A percentile compares a stretch with the other conserved stretches of the same genome.
These are phyloP conservation scores for Remersonia thermophila DNA, from an alignment of 2,329 filamentous ascomycete genomes.

Conservation along the genomic window DNA sequence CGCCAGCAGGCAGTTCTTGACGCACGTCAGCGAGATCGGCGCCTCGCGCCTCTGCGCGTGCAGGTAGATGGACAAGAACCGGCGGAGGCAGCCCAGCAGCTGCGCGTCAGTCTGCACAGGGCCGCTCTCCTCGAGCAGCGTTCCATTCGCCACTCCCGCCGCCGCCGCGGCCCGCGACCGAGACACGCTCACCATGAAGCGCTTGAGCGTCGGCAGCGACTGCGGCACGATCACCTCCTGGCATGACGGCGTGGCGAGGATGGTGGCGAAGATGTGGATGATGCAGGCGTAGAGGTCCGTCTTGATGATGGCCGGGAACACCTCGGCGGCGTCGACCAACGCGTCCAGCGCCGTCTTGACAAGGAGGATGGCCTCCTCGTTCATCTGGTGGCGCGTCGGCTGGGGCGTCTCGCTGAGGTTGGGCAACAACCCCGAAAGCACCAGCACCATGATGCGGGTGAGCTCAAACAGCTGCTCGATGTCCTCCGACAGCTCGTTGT, in stretches of 20 bases:
- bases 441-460: constrained; percentile 88
- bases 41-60: constrained; percentile 62
- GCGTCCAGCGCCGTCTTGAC: constrained; percentile 72
- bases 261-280: constrained; percentile 89
- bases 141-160: too few relatives aligned
- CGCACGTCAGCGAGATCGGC: constrained; percentile 69
- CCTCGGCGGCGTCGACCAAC: constrained; percentile 84
- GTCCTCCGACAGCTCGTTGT: constrained; percentile 80
- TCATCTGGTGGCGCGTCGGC: constrained; percentile 61
- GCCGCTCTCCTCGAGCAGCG: constrained; percentile 18
- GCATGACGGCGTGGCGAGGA: constrained; percentile 74
- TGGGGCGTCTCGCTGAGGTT: constrained; percentile 59
- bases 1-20: constrained; percentile 84
- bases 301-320: constrained; percentile 93
- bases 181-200: constrained; percentile 71
- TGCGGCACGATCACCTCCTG: constrained; percentile 84
- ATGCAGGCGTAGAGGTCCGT: constrained; percentile 94
- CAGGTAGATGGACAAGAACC: constrained; percentile 70
- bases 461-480: constrained; percentile 97
- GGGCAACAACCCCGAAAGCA: constrained; percentile 76
- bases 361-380: constrained; percentile 74
- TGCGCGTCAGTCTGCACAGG: constrained; percentile 50
- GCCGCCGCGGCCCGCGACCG: constrained; percentile 26
- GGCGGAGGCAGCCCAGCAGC: constrained; percentile 67
- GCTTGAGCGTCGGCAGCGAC: constrained; percentile 79